These are phyloP conservation scores for Irineochytrium annulatum DNA, from an alignment of 192 early-diverging fungal genomes.

Conservation along the genomic window DNA sequence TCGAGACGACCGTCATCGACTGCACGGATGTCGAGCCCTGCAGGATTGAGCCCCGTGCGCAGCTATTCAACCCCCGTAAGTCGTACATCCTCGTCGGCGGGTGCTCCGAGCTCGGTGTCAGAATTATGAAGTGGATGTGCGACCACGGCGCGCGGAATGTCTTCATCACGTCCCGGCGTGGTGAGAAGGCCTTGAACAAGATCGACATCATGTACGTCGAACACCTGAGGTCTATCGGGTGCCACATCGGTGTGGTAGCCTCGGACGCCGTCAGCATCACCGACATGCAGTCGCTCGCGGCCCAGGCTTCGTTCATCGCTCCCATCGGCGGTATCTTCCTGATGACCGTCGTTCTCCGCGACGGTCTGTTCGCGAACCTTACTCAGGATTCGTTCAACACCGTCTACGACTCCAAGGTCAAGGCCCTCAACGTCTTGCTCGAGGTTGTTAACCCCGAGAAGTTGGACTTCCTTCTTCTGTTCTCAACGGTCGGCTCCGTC, in stretches of 20 bases:
- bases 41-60: too few relatives aligned
- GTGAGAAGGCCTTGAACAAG: slow-evolving; percentile 5
- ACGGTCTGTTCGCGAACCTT: slow-evolving; percentile 19
- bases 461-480: slow-evolving; percentile 9
- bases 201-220: too few relatives aligned
- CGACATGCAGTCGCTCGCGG: slow-evolving; percentile 9
- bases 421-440: slow-evolving; percentile 7
- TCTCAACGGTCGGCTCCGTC: background rate
- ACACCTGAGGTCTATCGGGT: too few relatives aligned
- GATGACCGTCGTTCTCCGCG: slow-evolving; percentile 20
- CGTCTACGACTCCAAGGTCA: slow-evolving; percentile 15
- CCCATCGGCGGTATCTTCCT: slow-evolving; percentile 23
- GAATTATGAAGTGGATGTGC: slow-evolving; percentile 14
- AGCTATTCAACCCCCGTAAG: slow-evolving; percentile 19
- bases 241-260: slow-evolving; percentile 7
- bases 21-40: too few relatives aligned
- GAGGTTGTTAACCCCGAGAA: too few relatives aligned
- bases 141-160: slow-evolving; percentile 15
- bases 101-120: slow-evolving; percentile 16
- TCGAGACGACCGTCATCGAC: too few relatives aligned
- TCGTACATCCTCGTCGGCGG: slow-evolving; percentile 24
- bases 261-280: slow-evolving; percentile 8
- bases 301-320: background rate
- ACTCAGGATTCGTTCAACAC: slow-evolving; percentile 4
- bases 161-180: slow-evolving; percentile 17